These are phyloP conservation scores for Aspergillus asperescens DNA, from an alignment of 495 filamentous ascomycete genomes.

Conservation along the genomic window DNA sequence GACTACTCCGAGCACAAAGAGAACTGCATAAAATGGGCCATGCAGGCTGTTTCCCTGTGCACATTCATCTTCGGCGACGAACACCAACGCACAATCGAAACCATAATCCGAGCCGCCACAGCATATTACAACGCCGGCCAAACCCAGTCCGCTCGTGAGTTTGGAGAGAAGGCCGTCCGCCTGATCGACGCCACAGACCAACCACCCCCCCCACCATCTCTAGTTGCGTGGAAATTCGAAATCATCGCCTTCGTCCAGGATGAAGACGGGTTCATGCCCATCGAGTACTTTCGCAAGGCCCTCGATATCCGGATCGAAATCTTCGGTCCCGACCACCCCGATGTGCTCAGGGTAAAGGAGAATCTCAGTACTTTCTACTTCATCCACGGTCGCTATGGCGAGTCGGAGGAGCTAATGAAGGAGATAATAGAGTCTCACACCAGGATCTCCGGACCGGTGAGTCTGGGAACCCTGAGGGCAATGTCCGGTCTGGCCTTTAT, in stretches of 20 bases:
- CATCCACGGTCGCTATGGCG: not conserved
- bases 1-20: not conserved
- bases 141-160: not conserved
- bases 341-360: not conserved
- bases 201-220: not conserved
- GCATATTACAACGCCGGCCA: not conserved
- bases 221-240: not conserved
- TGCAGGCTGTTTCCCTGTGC: not conserved
- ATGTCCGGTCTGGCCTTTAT: not conserved
- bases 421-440: not conserved
- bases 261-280: not conserved
- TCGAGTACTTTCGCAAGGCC: not conserved
- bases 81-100: not conserved
- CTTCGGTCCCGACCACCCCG: not conserved
- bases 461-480: not conserved
- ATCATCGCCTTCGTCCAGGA: not conserved
- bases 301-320: not conserved
- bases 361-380: not conserved
- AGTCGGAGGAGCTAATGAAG: not conserved
- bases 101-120: not conserved
- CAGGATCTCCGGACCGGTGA: not conserved
- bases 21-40: not conserved
- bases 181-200: not conserved
- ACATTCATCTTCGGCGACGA: not conserved
- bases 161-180: not conserved